Evolutionary conservation across 495 filamentous ascomycete genomes (phyloP), one percentile per base, ranked within the genome.

Genomic region (Jackrogersella minutella): DNA sequence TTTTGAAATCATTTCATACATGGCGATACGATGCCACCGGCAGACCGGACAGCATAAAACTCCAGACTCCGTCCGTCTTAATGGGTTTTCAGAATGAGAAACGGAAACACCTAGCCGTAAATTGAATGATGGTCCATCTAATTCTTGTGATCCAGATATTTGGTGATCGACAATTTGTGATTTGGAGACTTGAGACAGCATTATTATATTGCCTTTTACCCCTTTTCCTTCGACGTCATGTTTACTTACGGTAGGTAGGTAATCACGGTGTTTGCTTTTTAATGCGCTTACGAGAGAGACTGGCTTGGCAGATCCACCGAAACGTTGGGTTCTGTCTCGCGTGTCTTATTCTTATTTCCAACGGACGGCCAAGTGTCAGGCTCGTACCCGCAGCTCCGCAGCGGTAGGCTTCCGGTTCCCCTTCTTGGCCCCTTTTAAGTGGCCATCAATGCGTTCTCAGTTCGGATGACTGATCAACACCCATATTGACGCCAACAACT

Each of bases 311-410:
- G n/a, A 22, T 54, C 41, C 28, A 40, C 40, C 13, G 24, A 2
- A 53, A 57, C 8, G 5, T 30, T 33, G 19, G 11, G 30, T 41
- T 17, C 11, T 44, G 14, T 34, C 24, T 59, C 53, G 30, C 26
- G 14, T 28, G 5, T 31, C 31, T 49, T 62, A 36, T 63, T 33
- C 51, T 33, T 46, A 26, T 64, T 11, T 34, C 51, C n/a, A n/a
- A n/a, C n/a, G 19, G 47, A 47, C 37, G 13, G 56, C 61, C 60
- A 64, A 44, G 59, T 55, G 53, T 34, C 33, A 50, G 51, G 21
- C 60, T 31, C 36, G 44, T 64, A 69, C 41, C 60, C 55, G 30
- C 62, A 55, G n/a, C 22, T 40, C 21, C 56, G n/a, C n/a, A n/a
- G n/a, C n/a, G 16, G 22, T 10, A 2, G 47, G 17, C 49, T 14